Base-by-base conservation (phyloP, 163 green algal species). In the Trebouxiophyceae sp. region DNA sequence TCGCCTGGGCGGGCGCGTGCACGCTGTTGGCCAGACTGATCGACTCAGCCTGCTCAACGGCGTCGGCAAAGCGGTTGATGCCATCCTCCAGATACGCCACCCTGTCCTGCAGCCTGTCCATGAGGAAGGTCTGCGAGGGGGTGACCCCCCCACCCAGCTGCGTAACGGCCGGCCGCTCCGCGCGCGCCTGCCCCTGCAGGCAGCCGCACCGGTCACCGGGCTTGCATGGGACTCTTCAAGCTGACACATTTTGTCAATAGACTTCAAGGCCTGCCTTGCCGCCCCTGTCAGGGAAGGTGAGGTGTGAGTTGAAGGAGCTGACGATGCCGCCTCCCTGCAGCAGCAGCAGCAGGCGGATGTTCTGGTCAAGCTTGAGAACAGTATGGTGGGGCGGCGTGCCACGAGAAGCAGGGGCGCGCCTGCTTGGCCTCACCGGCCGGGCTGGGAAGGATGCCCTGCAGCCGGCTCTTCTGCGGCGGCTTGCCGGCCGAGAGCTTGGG, bases 31-130 rank as follows among this genome's bases (percentile, higher is more conserved):
- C 24, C 5, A 64, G 56, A 30, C 47, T 63, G 33, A 60, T 64
- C 31, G 60, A 63, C 45, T 71, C 24, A 31, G 47, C 54, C 5
- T 47, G 58, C 8, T 67, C 74, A 27, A 89, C 61, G 23, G 65
- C 72, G 22, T 67, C 44, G 24, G 70, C 72, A 58, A 84, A 86
- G 20, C 65, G 67, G 39, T 65, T 29, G 23, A 93, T 89, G 29
- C 84, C 71, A 5, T 75, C 69, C 50, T 93, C 82, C 5, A 91
- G 45, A 26, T 80, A 85, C 3, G 67, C 63, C 24, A 89, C 82
- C 77, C 88, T 89, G 54, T 76, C 75, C 28, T 87, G 80, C 26
- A 91, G 62, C 0, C 81, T 67, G 72, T 92, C 81, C 56, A 81
- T 76, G 77, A 92, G 86, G 62, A 78, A 92, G 1, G 69, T 58